Conservation (phyloP, 768 basidiomycete genomes). For the Calocybe cyanea region DNA sequence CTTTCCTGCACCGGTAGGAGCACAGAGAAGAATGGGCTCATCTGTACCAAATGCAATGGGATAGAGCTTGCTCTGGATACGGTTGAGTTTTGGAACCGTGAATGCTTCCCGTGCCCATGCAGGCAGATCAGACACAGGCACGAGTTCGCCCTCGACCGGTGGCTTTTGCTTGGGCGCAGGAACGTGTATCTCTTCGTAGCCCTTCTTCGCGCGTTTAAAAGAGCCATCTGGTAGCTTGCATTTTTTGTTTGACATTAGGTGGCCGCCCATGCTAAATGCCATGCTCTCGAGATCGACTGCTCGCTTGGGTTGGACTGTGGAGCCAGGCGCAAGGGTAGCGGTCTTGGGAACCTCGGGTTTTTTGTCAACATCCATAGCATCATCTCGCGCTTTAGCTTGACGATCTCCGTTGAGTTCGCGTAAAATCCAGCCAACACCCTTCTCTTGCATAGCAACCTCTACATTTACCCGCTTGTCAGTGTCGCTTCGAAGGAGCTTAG, state of each 20-base stretch:
- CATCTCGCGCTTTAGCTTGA: slow-evolving; percentile 48
- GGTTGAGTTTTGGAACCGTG: slow-evolving; percentile 76
- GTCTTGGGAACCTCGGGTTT: slow-evolving; percentile 69
- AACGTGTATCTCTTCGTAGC: slow-evolving; percentile 97
- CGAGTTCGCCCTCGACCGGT: slow-evolving; percentile 57
- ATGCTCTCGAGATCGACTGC: slow-evolving; percentile 89
- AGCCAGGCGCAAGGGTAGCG: slow-evolving; percentile 83
- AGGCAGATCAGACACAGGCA: slow-evolving; percentile 72
- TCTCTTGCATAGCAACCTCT: slow-evolving; percentile 98
- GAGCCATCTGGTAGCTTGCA: slow-evolving; percentile 96
- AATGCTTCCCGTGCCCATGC: slow-evolving; percentile 89
- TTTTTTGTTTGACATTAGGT: slow-evolving; percentile 98
- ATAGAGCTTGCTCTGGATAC: slow-evolving; percentile 89
- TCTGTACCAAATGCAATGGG: slow-evolving; percentile 93
- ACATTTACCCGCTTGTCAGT: slow-evolving; percentile 89
- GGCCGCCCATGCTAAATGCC: slow-evolving; percentile 95
- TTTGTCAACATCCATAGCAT: slow-evolving; percentile 81
- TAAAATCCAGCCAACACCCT: slow-evolving; percentile 93
- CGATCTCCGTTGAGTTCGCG: slow-evolving; percentile 84
- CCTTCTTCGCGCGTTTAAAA: slow-evolving; percentile 94
- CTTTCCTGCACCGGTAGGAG: slow-evolving; percentile 98
- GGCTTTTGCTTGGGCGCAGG: slow-evolving; percentile 85
- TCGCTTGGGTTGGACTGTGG: slow-evolving; percentile 78
- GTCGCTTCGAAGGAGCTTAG: slow-evolving; percentile 86
- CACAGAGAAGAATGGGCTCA: slow-evolving; percentile 93